Evolutionary conservation across 2,329 filamentous ascomycete genomes (phyloP), one percentile per base, ranked within the genome.

Genomic region (Zarea fungicola): DNA sequence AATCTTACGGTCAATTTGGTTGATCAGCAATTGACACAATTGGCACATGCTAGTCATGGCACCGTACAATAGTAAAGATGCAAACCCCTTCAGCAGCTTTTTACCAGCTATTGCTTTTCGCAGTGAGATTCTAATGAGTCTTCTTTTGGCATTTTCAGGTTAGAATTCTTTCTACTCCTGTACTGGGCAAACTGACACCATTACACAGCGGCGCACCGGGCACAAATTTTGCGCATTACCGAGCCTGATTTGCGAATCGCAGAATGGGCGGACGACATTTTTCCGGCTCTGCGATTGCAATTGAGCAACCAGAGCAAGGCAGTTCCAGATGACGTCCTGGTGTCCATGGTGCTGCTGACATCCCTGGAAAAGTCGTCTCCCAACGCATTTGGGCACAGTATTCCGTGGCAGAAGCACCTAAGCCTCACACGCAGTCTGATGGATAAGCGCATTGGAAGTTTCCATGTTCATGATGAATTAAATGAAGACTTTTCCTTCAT

Each of bases 341-440:
- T 88, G 1, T 89, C 87, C 0, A 85, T 88, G 7, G 90, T 95
- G 54, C 90, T 93, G 85, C 77, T 95, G 39, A 81, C 87, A 1
- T 91, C 87, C 2, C 72, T 93, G 18, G 87, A 93, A 60, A 92
- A 93, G 49, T 84, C 93, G 42, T 89, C 85, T 0, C 89, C 89
- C 0, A 85, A 84, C 49, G 85, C 86, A 0, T 92, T 93, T 60
- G 87, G 86, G 47, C 83, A 88, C n/a, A 76, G 81, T 1, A 86
- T 92, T 46, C 78, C 86, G 1, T 95, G 89, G 89, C 87, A 90
- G 61, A 80, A 78, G 44, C 88, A 95, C 64, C 75, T 95, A 1
- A 80, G 81, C 49, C 79, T 89, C 46, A 88, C 89, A 1, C 80
- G 89, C 3, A 79, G 85, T 57, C 80, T 95, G 56, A 90, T 92